Evolutionary conservation across 306 rosid genomes (phyloP).

Genomic region (Fragaria iinumae): DNA sequence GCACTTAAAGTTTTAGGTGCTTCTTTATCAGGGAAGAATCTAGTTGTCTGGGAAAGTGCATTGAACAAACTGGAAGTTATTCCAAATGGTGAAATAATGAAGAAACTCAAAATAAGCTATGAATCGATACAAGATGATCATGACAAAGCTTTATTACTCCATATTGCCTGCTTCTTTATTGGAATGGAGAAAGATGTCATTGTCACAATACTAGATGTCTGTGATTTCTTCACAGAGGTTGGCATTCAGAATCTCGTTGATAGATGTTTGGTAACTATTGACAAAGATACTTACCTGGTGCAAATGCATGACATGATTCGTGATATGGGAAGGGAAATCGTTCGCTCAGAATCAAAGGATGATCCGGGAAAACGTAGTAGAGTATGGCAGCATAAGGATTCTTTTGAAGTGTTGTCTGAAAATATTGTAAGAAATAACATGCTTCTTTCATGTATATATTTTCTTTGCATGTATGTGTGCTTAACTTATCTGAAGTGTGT

Average conservation of each 20-base stretch:
- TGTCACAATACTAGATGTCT: background rate
- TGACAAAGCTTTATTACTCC: background rate
- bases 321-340: background rate
- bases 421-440: background rate
- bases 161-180: background rate
- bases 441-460: too few species aligned
- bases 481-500: background rate
- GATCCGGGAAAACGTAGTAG: background rate
- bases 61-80: background rate
- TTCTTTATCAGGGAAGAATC: background rate
- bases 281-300: background rate
- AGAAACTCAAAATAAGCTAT: constrained; percentile 12
- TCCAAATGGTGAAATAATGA: background rate
- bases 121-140: constrained; percentile 4
- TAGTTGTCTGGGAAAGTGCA: background rate
- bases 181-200: background rate
- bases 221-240: background rate
- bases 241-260: background rate
- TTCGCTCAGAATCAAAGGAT: background rate
- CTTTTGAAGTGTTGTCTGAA: background rate
- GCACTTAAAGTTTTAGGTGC: background rate
- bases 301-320: background rate
- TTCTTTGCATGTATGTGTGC: too few species aligned
- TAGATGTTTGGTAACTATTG: background rate
- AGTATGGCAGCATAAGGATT: background rate